phyloP scores from a whole-genome alignment of 2,329 filamentous ascomycete species.

The Sporothrix pseudoabietina region DNA sequence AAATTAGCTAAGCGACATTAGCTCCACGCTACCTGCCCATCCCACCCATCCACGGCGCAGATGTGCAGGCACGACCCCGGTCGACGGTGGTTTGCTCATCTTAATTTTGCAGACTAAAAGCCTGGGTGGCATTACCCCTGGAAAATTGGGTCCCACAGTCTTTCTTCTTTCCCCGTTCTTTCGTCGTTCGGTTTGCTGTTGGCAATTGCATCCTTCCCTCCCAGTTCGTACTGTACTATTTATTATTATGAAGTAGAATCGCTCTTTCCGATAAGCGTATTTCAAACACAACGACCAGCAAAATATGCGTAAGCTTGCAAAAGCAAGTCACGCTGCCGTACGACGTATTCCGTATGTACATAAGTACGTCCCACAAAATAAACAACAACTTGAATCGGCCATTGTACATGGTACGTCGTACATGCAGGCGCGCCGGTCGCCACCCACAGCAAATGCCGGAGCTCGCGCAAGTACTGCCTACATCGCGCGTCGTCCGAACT shows the following conservation, averaged over 20 bases:
- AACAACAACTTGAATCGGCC: background rate
- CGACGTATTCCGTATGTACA: no score
- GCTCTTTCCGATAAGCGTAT: constrained; percentile 9
- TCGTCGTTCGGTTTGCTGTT: constrained; percentile 2
- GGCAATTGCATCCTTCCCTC: background rate
- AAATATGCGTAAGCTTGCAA: constrained; percentile 5
- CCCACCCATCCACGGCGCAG: constrained; percentile 24
- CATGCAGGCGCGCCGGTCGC: background rate
- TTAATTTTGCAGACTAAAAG: constrained; percentile 31
- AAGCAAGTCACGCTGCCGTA: background rate
- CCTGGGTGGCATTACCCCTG: constrained; percentile 32
- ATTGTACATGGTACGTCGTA: background rate
- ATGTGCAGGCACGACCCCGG: constrained; percentile 27
- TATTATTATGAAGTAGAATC: background rate
- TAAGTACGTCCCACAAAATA: no score
- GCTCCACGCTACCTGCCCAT: constrained; percentile 27
- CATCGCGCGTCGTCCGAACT: background rate
- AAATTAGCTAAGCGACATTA: constrained; percentile 45
- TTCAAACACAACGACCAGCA: background rate
- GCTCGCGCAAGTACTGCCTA: background rate
- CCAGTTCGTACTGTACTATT: no score
- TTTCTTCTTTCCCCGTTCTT: background rate
- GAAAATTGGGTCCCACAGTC: constrained; percentile 32
- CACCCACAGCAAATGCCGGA: background rate
- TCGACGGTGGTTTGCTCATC: constrained; percentile 25